Evolutionary conservation across 345 rosid genomes (phyloP), one percentile per base, ranked within the genome.

Genomic region (Populus euphratica): DNA sequence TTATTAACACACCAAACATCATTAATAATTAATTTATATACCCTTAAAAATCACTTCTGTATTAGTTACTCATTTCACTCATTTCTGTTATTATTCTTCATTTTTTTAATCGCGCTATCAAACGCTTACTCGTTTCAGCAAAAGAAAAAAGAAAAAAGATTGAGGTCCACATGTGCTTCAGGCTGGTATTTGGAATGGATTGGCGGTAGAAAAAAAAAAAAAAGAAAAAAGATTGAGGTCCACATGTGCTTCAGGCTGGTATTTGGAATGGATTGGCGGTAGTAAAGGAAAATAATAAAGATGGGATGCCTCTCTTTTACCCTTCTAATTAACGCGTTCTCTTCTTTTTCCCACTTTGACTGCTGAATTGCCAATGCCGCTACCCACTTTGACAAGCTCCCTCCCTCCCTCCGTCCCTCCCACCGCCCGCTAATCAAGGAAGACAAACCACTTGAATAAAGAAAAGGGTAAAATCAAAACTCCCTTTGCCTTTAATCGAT

Each of bases 401-500:
- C 18, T 47, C 50, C 50, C 29, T 27, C 29, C 29, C 27, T 25
- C 27, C 27, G 5, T 12, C 29, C 38, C 18, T 17, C 43, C 43
- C 11, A 2, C 38, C 27, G 23, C 16, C 78, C 78, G 72, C 66
- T 14, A 76, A 50, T 76, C 78, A 35, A 44, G 78, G 78, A 54
- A 18, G 64, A 54, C 23, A 66, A 61, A 21, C 9, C 74, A 50
- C 44, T 62, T 33, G 5, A 31, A 75, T 27, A 54, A 64, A 62
- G 62, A 64, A 74, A 70, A 62, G n/a, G 59, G 67, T 27, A 74
- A 41, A 41, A 74, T 23, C 54, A 16, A 20, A 59, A n/a, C 63
- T 59, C 63, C 1, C 18, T 43, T 47, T 52, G 0, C 27, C 44
- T 68, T 27, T 71, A 59, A 11, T 11, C 49, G 63, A 21, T 33